Conservation (phyloP, 768 basidiomycete genomes). For the Trametes cubensis region DNA sequence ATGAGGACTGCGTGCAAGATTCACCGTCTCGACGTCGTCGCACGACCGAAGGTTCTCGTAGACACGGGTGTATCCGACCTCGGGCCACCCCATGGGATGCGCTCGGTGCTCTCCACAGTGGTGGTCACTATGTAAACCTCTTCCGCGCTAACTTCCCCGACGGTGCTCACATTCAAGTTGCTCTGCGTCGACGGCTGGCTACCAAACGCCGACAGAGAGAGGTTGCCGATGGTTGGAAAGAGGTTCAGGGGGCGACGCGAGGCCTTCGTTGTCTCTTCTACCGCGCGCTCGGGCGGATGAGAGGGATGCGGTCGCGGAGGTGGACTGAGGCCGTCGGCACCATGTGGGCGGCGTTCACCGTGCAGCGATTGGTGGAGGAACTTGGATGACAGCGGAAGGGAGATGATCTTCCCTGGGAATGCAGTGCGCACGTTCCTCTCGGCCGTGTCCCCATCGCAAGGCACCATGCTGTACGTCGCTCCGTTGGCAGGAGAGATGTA, state of each 20-base stretch:
- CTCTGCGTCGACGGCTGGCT: constrained; percentile 10
- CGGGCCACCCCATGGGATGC: neutral
- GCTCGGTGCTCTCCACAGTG: constrained; percentile 1
- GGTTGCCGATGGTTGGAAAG: constrained; percentile 16
- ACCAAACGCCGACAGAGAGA: constrained; percentile 28
- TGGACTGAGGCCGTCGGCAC: neutral
- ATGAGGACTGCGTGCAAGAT: neutral
- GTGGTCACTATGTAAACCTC: neutral
- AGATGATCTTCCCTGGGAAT: constrained; percentile 7
- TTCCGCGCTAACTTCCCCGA: neutral
- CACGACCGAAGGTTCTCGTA: constrained; percentile 16
- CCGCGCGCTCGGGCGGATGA: neutral
- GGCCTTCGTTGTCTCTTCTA: neutral
- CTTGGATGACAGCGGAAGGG: neutral
- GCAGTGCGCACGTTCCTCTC: neutral
- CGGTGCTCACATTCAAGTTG: neutral
- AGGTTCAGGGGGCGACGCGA: constrained; percentile 4
- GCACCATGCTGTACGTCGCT: constrained; percentile 11
- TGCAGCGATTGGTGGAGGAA: neutral
- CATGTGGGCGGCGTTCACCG: neutral
- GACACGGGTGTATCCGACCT: constrained; percentile 18
- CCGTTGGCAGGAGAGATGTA: constrained; percentile 8
- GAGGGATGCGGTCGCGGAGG: constrained; percentile 13
- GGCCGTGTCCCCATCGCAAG: neutral
- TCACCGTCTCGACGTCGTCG: constrained; percentile 4